Evolutionary conservation across 192 early-diverging fungal species (phyloP).

Genomic region (Backusella circina): DNA sequence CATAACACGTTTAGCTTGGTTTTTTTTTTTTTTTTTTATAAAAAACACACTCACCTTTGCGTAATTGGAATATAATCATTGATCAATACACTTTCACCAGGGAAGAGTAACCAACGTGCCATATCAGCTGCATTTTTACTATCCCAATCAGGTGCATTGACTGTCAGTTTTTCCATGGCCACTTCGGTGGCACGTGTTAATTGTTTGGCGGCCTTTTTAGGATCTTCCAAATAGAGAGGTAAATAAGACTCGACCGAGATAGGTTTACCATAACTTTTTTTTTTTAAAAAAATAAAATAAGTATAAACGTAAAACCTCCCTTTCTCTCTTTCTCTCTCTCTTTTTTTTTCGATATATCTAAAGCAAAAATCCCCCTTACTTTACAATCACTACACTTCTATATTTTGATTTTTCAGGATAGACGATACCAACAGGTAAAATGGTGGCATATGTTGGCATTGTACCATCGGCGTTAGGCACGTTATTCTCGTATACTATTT

Average conservation of each 20-base stretch:
- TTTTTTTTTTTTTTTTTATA: background rate
- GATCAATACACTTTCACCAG: slow-evolving; percentile 24
- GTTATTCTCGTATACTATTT: slow-evolving; percentile 19
- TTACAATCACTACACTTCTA: slow-evolving; percentile 37
- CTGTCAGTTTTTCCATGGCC: slow-evolving; percentile 40
- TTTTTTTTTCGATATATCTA: no score
- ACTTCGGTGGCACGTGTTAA: slow-evolving; percentile 36
- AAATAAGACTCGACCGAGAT: slow-evolving; percentile 38
- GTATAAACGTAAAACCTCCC: background rate
- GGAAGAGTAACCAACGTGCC: slow-evolving; percentile 38
- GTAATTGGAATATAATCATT: slow-evolving; percentile 43
- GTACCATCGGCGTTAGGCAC: slow-evolving; percentile 11
- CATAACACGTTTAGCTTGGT: no score
- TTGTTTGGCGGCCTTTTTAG: slow-evolving; percentile 35
- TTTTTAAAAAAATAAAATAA: background rate
- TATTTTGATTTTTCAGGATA: slow-evolving; percentile 51
- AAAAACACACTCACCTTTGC: slow-evolving; percentile 33
- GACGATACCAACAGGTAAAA: slow-evolving; percentile 44
- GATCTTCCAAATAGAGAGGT: slow-evolving; percentile 34
- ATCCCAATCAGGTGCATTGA: slow-evolving; percentile 51
- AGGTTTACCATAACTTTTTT: slow-evolving; percentile 45
- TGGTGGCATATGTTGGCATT: slow-evolving; percentile 12
- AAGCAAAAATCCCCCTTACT: slow-evolving; percentile 20
- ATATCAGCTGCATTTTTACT: slow-evolving; percentile 35
- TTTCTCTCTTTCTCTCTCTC: no score